A percentile compares a stretch with the other conserved stretches of the same genome.
Conservation (phyloP, 169 alveolate genomes). For the Toxoplasma gondii region DNA sequence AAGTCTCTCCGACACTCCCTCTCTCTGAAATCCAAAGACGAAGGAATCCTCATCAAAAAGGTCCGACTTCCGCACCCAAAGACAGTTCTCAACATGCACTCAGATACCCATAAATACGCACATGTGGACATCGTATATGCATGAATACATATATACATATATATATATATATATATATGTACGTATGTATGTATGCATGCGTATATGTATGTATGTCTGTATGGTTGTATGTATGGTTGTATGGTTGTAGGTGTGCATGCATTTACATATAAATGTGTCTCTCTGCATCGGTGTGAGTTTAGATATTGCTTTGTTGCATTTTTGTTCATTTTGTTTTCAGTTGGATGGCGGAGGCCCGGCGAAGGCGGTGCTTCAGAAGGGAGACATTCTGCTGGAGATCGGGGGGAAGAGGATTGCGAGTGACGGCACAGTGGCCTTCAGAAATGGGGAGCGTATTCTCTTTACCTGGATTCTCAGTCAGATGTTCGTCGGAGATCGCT, state of each 20-base stretch:
- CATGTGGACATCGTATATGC: background rate
- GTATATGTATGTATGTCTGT: background rate
- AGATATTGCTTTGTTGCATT: too few species aligned
- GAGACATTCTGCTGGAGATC: constrained; percentile 64
- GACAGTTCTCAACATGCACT: too few species aligned
- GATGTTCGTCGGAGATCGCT: constrained; percentile 67
- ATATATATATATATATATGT: background rate
- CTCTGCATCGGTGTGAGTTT: background rate
- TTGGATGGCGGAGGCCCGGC: constrained; percentile 67
- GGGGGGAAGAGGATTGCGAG: constrained; percentile 60
- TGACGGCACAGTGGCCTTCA: constrained; percentile 70
- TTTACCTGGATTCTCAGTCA: constrained; percentile 66
- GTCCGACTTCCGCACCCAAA: background rate
- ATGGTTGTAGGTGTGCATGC: too few species aligned
- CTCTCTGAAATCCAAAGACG: constrained; percentile 38
- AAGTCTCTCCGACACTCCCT: constrained; percentile 47
- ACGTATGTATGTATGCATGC: background rate
- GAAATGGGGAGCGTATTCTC: constrained; percentile 68
- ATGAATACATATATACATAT: background rate
- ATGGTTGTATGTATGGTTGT: background rate
- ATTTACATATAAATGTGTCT: too few species aligned
- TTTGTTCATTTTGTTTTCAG: background rate
- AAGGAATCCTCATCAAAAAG: constrained; percentile 59
- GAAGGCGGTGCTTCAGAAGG: constrained; percentile 55
- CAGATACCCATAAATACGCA: background rate